Evolutionary conservation across 1,284 basidiomycete species (phyloP), one percentile per base, ranked within the genome.

Genomic region (Ganoderma lingzhi): DNA sequence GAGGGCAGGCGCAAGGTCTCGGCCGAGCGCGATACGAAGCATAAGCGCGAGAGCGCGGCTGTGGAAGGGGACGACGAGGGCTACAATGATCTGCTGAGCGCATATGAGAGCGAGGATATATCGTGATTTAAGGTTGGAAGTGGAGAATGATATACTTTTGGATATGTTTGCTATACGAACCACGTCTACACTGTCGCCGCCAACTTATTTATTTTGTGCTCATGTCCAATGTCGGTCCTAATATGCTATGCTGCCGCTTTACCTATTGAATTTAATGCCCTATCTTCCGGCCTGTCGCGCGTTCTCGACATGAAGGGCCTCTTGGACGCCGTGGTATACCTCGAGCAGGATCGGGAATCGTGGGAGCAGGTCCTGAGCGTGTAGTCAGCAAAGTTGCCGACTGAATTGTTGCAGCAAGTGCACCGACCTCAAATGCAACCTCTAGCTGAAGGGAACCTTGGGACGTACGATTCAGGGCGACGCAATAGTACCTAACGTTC

Each of bases 61-160:
- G 88, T 90, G 64, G 90, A 93, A 66, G 92, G 92, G 2, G 91
- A 93, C 70, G 92, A 93, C 72, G 92, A 93, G 76, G 91, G 90
- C 6, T 93, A 93, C 68, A 91, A 91, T 71, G 92, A 93, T 39
- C 76, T 93, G 66, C 78, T 93, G 72, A 92, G 90, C 77, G 91
- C 91, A 32, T 94, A 94, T 75, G 92, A 93, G 80, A 93, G 92
- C 75, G 92, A 93, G 70, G 81, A 80, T 45, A 76, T 75, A 37
- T 64, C 41, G 28, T 23, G 9, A 12, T 19, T 19, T 35, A 44
- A 41, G 32, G 4, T 23, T 28, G 59, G n/a, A 5, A 4, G 39
- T 12, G 59, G 17, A 17, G 48, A 5, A 19, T 45, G 41, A 60
- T 30, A 39, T 62, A 48, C 44, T 41, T 44, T 44, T 42, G n/a